These are phyloP conservation scores for Penicillium malachiteum DNA, from an alignment of 495 filamentous ascomycete genomes.

Conservation along the genomic window DNA sequence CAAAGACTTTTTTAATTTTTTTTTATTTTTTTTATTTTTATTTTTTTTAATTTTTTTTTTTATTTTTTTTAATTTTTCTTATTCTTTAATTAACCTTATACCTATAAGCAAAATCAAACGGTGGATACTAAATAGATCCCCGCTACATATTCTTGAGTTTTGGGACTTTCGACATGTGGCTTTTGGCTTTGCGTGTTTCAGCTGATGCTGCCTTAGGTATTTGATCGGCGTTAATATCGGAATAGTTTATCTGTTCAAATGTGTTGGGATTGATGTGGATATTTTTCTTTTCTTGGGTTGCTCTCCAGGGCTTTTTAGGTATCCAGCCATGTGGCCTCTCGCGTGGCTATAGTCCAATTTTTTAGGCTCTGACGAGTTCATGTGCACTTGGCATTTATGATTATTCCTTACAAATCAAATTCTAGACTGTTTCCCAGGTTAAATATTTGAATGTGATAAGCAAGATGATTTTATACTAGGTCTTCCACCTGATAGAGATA, in stretches of 20 bases:
- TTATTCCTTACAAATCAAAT: too few species aligned
- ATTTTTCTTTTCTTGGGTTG: background rate
- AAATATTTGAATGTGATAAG: too few species aligned
- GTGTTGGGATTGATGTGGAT: background rate
- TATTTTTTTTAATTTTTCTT: slow-evolving; percentile 5
- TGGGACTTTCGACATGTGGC: background rate
- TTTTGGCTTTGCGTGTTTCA: too few species aligned
- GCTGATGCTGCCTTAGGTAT: too few species aligned
- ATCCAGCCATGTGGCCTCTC: background rate
- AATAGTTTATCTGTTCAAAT: background rate
- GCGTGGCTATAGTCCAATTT: too few species aligned
- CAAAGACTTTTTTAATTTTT: too few species aligned
- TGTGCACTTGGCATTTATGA: background rate
- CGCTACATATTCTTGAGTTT: background rate
- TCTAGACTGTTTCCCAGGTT: too few species aligned
- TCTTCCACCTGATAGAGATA: too few species aligned
- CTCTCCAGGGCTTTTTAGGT: background rate
- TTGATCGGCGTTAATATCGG: too few species aligned
- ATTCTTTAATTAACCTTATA: background rate
- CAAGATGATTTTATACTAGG: too few species aligned
- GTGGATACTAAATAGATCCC: background rate
- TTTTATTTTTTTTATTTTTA: too few species aligned
- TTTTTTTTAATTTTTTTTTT: slow-evolving; percentile 1
- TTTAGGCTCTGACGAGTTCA: too few species aligned
- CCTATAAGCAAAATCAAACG: background rate